phyloP scores from a whole-genome alignment of 192 early-diverging fungal species.

The Entomortierella lignicola region DNA sequence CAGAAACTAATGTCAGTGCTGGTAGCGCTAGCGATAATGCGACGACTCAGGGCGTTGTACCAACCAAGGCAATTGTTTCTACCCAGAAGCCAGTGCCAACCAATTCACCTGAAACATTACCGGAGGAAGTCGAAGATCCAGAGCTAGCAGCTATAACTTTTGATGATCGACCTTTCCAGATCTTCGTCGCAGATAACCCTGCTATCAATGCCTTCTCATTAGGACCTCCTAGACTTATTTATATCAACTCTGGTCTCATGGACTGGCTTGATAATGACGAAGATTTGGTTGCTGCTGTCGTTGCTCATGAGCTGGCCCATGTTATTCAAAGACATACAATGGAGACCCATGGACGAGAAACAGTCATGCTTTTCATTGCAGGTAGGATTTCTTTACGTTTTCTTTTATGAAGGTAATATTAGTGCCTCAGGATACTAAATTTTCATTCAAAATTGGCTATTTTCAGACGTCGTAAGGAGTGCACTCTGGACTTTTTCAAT shows the following conservation, averaged over 20 bases:
- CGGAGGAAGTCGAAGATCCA: slow-evolving; percentile 15
- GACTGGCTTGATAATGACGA: slow-evolving; percentile 56
- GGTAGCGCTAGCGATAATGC: not conserved
- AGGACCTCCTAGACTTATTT: slow-evolving; percentile 42
- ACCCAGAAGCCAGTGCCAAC: slow-evolving; percentile 10
- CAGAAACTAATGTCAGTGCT: not conserved
- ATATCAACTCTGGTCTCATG: slow-evolving; percentile 50
- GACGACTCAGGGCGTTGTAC: not conserved
- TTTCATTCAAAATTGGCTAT: not conserved
- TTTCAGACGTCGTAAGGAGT: slow-evolving; percentile 25
- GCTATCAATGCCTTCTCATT: slow-evolving; percentile 51
- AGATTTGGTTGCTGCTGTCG: slow-evolving; percentile 59
- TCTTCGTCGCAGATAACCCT: slow-evolving; percentile 50
- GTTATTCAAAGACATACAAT: slow-evolving; percentile 66
- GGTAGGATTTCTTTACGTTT: slow-evolving; percentile 33
- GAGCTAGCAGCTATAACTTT: slow-evolving; percentile 21
- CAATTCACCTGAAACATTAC: not conserved
- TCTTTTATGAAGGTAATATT: too few species aligned
- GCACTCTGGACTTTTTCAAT: slow-evolving; percentile 40
- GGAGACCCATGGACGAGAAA: slow-evolving; percentile 64
- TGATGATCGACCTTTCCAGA: slow-evolving; percentile 46
- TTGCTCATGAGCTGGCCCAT: slow-evolving; percentile 69
- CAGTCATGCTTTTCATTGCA: slow-evolving; percentile 59
- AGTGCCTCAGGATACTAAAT: too few species aligned
- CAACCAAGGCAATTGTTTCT: slow-evolving; percentile 29